phyloP scores from a whole-genome alignment of 768 basidiomycete species.

The Russula sp. region DNA sequence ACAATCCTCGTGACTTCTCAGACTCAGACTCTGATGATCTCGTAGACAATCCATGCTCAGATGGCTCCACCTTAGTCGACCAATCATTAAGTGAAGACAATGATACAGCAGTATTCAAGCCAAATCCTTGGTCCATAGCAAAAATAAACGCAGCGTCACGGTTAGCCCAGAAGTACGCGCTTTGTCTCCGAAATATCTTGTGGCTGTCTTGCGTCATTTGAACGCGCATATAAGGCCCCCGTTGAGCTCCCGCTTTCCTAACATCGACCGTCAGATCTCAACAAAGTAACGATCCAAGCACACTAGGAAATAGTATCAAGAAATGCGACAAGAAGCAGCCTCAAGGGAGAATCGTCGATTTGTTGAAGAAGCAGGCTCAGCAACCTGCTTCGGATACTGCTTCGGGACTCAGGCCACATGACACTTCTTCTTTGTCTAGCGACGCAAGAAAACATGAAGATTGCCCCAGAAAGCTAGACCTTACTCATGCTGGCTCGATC shows the following conservation, averaged over 20 bases:
- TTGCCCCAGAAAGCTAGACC: not conserved
- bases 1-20: slow-evolving; percentile 25
- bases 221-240: slow-evolving; percentile 3
- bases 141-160: slow-evolving; percentile 69
- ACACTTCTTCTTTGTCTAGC: not conserved
- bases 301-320: not conserved
- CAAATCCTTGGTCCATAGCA: slow-evolving; percentile 79
- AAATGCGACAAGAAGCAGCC: slow-evolving; percentile 20
- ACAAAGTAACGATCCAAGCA: not conserved
- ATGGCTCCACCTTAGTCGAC: slow-evolving; percentile 18
- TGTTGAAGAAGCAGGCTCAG: slow-evolving; percentile 41
- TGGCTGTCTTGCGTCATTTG: not conserved
- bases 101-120: slow-evolving; percentile 50
- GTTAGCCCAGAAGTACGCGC: slow-evolving; percentile 19
- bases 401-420: slow-evolving; percentile 13
- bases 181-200: not conserved
- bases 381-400: slow-evolving; percentile 4
- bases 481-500: not conserved
- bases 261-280: slow-evolving; percentile 1
- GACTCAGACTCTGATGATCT: slow-evolving; percentile 21
- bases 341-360: slow-evolving; percentile 38
- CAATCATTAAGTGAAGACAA: slow-evolving; percentile 45
- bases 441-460: not conserved
- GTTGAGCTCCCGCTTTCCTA: not conserved
- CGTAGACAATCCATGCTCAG: slow-evolving; percentile 13